Base-by-base conservation (phyloP, 2,329 filamentous ascomycete species). In the Hypoxylon sp. region DNA sequence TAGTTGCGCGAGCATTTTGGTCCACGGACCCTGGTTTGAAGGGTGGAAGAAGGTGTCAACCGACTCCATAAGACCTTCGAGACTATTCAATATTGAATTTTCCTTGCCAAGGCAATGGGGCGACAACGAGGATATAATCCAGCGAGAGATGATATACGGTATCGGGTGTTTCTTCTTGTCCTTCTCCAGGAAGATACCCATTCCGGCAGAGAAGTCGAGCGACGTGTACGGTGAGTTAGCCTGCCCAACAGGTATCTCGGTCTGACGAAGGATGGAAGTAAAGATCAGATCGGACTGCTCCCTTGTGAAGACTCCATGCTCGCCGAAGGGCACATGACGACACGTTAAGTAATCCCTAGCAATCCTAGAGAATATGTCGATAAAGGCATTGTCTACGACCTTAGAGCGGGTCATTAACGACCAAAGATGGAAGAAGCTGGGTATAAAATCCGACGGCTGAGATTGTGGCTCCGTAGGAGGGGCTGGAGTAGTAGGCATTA, bases 11-110 rank as follows among this genome's bases (percentile, higher is more conserved):
- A 99, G 84, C 71, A 95, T 92, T 75, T 90, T 94, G 1, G 95
- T 97, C 96, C 96, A 99, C 13, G 84, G 84, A 13, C 96, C 96
- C 58, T 95, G 93, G 79, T 99, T 99, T 2, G 96, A 99, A 1
- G 96, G 96, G 76, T 99, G 96, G 84, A 98, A 99, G 80, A 99
- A 99, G 0, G 96, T 99, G 80, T 99, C 96, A 51, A 98, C 92
- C 2, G 94, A 96, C 79, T 98, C 92, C 73, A 99, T 92, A 58
- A 99, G 85, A 0, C 93, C 95, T 79, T 99, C 95, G 4, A 99
- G 86, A 71, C 92, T 93, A 35, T 91, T 89, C 74, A 99, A 81
- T 47, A 97, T 89, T 0, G 94, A 98, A 61, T 91, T 91, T 31
- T 91, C 86, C n/a, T 89, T 85, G 46, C 92, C 88, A 53, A 97